Evolutionary conservation across 2,329 filamentous ascomycete species (phyloP).

Genomic region (Oidium heveae): DNA sequence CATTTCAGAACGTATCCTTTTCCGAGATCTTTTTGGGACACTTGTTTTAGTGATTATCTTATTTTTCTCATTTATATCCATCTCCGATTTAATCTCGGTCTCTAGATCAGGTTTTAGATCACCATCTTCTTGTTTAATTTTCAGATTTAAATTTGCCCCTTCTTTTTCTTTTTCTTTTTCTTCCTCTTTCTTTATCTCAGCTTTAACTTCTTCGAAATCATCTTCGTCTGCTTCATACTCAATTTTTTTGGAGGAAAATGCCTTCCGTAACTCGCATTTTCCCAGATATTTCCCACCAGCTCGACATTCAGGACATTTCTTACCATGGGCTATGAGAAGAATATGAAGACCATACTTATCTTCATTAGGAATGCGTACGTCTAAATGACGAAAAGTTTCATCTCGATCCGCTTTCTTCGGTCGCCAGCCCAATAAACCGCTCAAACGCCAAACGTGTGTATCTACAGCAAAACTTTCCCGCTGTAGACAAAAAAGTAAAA

Average conservation of each 20-base stretch:
- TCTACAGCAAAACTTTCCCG: slow-evolving; percentile 30
- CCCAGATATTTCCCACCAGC: slow-evolving; percentile 5
- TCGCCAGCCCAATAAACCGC: slow-evolving; percentile 27
- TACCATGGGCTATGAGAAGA: slow-evolving; percentile 27
- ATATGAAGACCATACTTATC: slow-evolving; percentile 31
- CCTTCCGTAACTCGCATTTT: not conserved
- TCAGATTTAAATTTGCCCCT: not conserved
- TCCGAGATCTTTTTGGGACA: no score
- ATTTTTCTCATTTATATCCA: not conserved
- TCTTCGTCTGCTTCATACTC: not conserved
- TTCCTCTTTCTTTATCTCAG: not conserved
- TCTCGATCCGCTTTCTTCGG: slow-evolving; percentile 24
- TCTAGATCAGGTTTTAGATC: not conserved
- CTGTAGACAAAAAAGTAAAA: slow-evolving; percentile 28
- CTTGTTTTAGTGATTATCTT: no score
- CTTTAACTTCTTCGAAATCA: not conserved
- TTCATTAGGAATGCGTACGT: slow-evolving; percentile 23
- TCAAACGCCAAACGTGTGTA: slow-evolving; percentile 28
- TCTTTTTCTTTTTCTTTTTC: not conserved
- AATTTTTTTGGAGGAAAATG: not conserved
- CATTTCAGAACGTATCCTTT: no score
- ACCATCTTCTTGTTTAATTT: not conserved
- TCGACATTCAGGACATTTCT: slow-evolving; percentile 22
- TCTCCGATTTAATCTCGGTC: not conserved
- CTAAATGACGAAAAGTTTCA: slow-evolving; percentile 26